A percentile compares a stretch with the other conserved stretches of the same genome.
These are phyloP conservation scores for Paradendryphiella salina DNA, from an alignment of 2,329 filamentous ascomycete species.

Conservation along the genomic window DNA sequence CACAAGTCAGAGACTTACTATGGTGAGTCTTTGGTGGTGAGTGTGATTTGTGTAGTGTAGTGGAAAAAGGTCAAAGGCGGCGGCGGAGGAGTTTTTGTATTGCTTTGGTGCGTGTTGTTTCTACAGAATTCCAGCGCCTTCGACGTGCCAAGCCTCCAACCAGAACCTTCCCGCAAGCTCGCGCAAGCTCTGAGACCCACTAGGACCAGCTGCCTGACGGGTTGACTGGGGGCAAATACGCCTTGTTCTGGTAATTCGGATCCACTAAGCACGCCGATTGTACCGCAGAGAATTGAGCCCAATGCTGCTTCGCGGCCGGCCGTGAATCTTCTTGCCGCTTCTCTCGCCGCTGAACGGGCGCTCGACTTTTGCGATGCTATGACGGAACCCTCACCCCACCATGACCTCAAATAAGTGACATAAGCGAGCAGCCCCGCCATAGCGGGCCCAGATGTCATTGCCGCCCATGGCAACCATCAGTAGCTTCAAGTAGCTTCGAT, in stretches of 20 bases:
- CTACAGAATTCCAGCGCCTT: slow-evolving; percentile 19
- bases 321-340: slow-evolving; percentile 3
- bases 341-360: slow-evolving; percentile 5
- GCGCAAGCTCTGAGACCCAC: slow-evolving; percentile 18
- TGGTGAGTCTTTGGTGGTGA: slow-evolving; percentile 32
- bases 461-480: slow-evolving; percentile 8
- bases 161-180: slow-evolving; percentile 16
- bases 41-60: slow-evolving; percentile 24
- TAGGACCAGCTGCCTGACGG: slow-evolving; percentile 9
- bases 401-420: slow-evolving; percentile 13
- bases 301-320: slow-evolving; percentile 1
- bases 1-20: slow-evolving; percentile 39
- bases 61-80: slow-evolving; percentile 17
- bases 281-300: background rate
- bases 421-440: slow-evolving; percentile 23
- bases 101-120: slow-evolving; percentile 13
- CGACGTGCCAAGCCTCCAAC: slow-evolving; percentile 19
- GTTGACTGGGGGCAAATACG: slow-evolving; percentile 7
- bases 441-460: slow-evolving; percentile 8
- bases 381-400: slow-evolving; percentile 21
- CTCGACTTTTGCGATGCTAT: slow-evolving; percentile 11
- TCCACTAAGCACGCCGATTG: slow-evolving; percentile 5
- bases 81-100: slow-evolving; percentile 36
- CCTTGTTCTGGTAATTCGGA: background rate
- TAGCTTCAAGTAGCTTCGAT: slow-evolving; percentile 15